phyloP scores from a whole-genome alignment of 2,329 filamentous ascomycete species.

The Lasiodiplodia gonubiensis region DNA sequence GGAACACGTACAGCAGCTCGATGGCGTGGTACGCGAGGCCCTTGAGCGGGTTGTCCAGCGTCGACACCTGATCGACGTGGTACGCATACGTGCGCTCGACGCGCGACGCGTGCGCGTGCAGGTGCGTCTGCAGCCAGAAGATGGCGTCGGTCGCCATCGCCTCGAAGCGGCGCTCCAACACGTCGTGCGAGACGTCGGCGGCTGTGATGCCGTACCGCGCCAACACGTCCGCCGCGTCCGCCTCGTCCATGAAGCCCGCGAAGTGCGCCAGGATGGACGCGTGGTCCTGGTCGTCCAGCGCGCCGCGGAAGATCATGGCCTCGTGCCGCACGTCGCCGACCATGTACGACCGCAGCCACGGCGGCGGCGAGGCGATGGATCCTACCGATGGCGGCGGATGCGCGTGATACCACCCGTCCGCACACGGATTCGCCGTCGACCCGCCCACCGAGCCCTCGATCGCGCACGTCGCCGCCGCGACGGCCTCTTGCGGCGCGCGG shows the following conservation, averaged over 20 bases:
- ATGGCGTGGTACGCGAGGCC: not conserved
- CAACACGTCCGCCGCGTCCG: not conserved
- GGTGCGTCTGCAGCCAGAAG: not conserved
- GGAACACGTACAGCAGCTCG: not conserved
- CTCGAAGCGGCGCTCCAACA: not conserved
- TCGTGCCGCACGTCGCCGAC: not conserved
- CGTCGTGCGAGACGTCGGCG: not conserved
- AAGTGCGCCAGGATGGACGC: not conserved
- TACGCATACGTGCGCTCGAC: not conserved
- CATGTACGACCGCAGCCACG: not conserved
- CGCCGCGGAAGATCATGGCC: constrained; percentile 6
- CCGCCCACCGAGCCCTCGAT: not conserved
- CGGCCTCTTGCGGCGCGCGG: not conserved
- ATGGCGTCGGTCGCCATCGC: not conserved
- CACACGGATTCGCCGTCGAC: constrained; percentile 4
- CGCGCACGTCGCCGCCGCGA: not conserved
- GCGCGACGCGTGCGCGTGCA: not conserved
- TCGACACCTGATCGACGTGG: not conserved
- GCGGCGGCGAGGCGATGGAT: not conserved
- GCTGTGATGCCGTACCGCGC: not conserved
- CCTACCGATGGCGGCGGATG: no score
- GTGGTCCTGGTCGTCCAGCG: not conserved
- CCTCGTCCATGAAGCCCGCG: not conserved
- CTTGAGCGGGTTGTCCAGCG: not conserved
- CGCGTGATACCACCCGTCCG: not conserved